A percentile compares a stretch with the other conserved stretches of the same genome.
These are phyloP conservation scores for Metahyphopichia silvanorum DNA, from an alignment of 805 yeast genomes.

Conservation along the genomic window DNA sequence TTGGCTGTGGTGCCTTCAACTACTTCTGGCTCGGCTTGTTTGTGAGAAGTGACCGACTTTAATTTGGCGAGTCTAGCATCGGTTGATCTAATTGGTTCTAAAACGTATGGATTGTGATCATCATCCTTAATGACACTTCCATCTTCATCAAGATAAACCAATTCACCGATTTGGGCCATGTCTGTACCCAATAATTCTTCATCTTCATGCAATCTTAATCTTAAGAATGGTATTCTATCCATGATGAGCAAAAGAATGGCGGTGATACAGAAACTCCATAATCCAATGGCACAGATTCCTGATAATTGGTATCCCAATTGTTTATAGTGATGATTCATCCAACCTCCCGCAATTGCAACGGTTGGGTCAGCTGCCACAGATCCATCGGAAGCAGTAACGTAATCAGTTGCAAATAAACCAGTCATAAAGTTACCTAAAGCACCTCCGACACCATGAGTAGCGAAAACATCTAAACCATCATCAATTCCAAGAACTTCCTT, in stretches of 20 bases:
- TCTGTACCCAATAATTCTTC: constrained; percentile 90
- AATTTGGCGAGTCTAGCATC: constrained; percentile 36
- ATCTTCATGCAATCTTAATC: constrained; percentile 79
- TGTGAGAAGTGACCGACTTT: constrained; percentile 19
- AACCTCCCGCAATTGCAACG: constrained; percentile 66
- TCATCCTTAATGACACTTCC: constrained; percentile 20
- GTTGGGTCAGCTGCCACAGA: constrained; percentile 33
- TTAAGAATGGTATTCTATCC: constrained; percentile 77
- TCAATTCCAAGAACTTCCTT: constrained; percentile 73
- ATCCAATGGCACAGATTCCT: constrained; percentile 64
- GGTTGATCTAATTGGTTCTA: constrained; percentile 74
- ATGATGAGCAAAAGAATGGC: constrained; percentile 60
- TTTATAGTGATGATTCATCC: constrained; percentile 77
- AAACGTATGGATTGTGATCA: constrained; percentile 49
- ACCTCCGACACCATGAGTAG: constrained; percentile 94
- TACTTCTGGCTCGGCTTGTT: constrained; percentile 9
- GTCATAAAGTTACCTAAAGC: constrained; percentile 78
- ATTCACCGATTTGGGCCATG: constrained; percentile 86
- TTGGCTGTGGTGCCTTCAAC: constrained; percentile 11
- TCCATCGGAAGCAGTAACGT: constrained; percentile 82
- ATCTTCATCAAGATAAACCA: constrained; percentile 65
- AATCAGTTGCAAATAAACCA: constrained; percentile 90
- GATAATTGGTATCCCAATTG: constrained; percentile 91
- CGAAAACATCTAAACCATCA: constrained; percentile 93
- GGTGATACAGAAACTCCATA: constrained; percentile 76